Evolutionary conservation across 306 rosid genomes (phyloP), one percentile per base, ranked within the genome.

Genomic region (Geum urbanum): DNA sequence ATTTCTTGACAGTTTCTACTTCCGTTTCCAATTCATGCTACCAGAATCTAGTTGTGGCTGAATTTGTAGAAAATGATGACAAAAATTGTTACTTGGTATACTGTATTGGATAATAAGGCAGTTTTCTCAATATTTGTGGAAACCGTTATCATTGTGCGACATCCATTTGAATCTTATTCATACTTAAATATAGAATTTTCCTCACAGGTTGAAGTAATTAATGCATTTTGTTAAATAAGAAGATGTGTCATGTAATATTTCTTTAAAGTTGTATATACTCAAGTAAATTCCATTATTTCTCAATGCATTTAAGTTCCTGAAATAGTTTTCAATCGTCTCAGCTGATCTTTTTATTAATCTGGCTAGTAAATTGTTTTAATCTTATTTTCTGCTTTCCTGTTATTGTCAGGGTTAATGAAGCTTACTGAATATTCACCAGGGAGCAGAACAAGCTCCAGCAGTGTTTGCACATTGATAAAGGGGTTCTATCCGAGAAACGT

Each of bases 401-500:
- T 60, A 45, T 55, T 73, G 66, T 75, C 91, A 89, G 96, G 90
- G 86, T 86, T 84, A 71, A 91, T 91, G 96, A 91, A 82, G 91
- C 79, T 80, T 48, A 53, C 80, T 87, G 91, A 65, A 76, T 82
- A 74, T 66, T 74, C 67, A 69, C 54, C 69, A 77, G 77, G 98
- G 94, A 84, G 94, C 94, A 87, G 72, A 65, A 70, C 74, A 70
- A 83, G 96, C 96, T 87, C 97, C 97, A 64, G 71, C 9, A 78
- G 86, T 48, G 79, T 76, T 66, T 79, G 76, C 63, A 56, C 67
- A 56, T 82, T 78, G 52, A 27, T 86, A 20, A 86, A 86, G 78
- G 98, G 92, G 66, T 94, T 94, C 87, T 87, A 86, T 76, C 96
- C 97, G n/a, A 78, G 92, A 76, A 95, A 94, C 62, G 97, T 90